phyloP scores from a whole-genome alignment of 805 yeast genomes.

The Metschnikowia peoriensis region DNA sequence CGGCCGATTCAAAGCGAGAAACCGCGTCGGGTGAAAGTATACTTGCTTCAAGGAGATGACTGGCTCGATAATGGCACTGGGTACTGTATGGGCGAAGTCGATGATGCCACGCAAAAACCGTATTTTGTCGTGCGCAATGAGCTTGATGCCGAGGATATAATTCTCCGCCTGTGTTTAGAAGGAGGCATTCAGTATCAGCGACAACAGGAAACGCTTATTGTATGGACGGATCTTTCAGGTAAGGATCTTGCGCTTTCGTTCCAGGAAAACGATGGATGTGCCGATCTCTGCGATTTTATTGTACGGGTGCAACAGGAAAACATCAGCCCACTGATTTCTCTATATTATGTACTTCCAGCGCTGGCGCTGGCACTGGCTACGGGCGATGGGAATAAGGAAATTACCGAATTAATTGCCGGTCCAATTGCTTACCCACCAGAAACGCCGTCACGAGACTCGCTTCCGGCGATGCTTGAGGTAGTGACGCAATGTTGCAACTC shows the following conservation, averaged over 20 bases:
- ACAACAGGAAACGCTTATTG: slow-evolving; percentile 91
- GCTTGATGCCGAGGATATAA: slow-evolving; percentile 51
- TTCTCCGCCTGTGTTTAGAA: slow-evolving; percentile 65
- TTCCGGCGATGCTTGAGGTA: slow-evolving; percentile 53
- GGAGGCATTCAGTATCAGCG: slow-evolving; percentile 83
- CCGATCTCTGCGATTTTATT: slow-evolving; percentile 76
- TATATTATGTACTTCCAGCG: slow-evolving; percentile 59
- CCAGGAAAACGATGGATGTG: slow-evolving; percentile 90
- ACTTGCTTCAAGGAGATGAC: slow-evolving; percentile 70
- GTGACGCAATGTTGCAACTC: slow-evolving; percentile 62
- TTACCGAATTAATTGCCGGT: slow-evolving; percentile 76
- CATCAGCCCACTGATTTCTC: slow-evolving; percentile 61
- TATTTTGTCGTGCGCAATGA: slow-evolving; percentile 74
- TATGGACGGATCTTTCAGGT: slow-evolving; percentile 82
- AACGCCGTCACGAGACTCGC: slow-evolving; percentile 49
- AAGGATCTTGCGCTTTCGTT: slow-evolving; percentile 85
- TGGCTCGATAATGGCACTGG: slow-evolving; percentile 97
- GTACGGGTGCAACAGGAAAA: slow-evolving; percentile 59
- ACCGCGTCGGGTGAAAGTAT: slow-evolving; percentile 89
- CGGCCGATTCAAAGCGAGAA: slow-evolving; percentile 16
- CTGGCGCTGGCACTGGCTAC: background rate
- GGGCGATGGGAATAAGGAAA: slow-evolving; percentile 37
- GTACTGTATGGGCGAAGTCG: slow-evolving; percentile 69
- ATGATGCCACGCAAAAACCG: slow-evolving; percentile 40
- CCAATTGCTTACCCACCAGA: slow-evolving; percentile 66